A percentile compares a stretch with the other conserved stretches of the same genome.
phyloP scores from a whole-genome alignment of 2,329 filamentous ascomycete species.

The Penicillium sp. region DNA sequence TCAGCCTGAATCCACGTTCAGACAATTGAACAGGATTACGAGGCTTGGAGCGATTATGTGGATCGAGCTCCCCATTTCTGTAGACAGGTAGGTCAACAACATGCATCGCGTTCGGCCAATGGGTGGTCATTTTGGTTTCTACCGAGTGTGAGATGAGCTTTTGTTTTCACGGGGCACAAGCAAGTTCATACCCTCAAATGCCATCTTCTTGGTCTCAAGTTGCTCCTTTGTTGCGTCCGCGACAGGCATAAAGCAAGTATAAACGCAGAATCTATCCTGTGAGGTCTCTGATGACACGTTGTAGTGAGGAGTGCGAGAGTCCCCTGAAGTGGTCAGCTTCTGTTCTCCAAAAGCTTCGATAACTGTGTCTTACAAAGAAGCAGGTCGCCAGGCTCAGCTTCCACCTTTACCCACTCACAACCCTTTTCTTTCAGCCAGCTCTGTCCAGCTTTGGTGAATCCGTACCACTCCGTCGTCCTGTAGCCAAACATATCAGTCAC shows the following conservation, averaged over 20 bases:
- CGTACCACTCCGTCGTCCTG: constrained; percentile 29
- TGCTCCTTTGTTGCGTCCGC: constrained; percentile 42
- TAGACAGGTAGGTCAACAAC: constrained; percentile 18
- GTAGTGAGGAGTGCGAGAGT: constrained; percentile 41
- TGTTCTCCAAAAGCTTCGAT: not conserved
- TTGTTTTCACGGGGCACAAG: no score
- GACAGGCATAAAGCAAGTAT: constrained; percentile 47
- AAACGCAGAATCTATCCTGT: constrained; percentile 35
- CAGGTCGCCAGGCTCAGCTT: constrained; percentile 47
- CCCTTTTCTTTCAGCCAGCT: constrained; percentile 33
- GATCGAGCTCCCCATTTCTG: constrained; percentile 18
- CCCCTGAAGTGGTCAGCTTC: constrained; percentile 18
- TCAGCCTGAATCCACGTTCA: constrained; percentile 48
- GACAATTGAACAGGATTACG: constrained; percentile 41
- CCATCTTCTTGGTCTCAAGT: constrained; percentile 44
- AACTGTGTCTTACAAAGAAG: constrained; percentile 36
- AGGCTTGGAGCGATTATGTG: constrained; percentile 38
- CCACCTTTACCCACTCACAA: constrained; percentile 36
- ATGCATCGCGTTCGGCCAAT: constrained; percentile 35
- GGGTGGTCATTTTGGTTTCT: constrained; percentile 41
- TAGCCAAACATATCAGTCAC: not conserved
- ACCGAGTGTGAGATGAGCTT: not conserved
- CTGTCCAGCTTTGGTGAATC: constrained; percentile 30
- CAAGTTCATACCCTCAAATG: constrained; percentile 32
- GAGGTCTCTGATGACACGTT: constrained; percentile 37